Evolutionary conservation across 2,329 filamentous ascomycete species (phyloP), one percentile per base, ranked within the genome.

Genomic region (Scortechinia acanthostroma): DNA sequence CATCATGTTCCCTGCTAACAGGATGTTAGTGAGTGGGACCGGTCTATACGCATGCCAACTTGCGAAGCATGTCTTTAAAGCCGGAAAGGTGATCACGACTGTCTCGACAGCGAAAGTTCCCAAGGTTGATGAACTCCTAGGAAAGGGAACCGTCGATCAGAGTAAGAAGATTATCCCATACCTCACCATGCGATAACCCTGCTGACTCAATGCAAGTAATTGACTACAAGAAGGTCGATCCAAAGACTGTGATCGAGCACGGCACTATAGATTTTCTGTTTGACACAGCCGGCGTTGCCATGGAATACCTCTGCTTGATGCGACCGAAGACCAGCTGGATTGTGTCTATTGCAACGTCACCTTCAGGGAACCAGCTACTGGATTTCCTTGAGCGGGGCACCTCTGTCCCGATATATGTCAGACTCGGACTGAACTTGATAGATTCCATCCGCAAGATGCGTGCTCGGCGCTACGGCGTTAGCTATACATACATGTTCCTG

Each of bases 51-150:
- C 54, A 20, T 61, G 66, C 16, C 68, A 71, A 49, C 49, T 72
- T 3, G 67, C 68, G 15, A 71, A 70, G 48, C 60, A 66, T 23
- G 58, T 68, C 2, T 71, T 70, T 48, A 53, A 59, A 1, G 69
- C 65, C 2, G 59, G 58, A 16, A 68, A 65, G 43, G 65, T 71
- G 21, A 67, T 71, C 30, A 70, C 66, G 1, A 70, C 68, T 0
- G 58, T 71, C 1, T 70, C 66, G 1, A 67, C 66, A 1, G 48
- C 58, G 14, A 72, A 71, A 50, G 51, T 71, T 1, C 43, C 58
- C 1, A 60, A 54, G 45, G 52, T 69, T 1, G 46, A 53, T 3
- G 60, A 65, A 45, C 50, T 66, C 4, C 52, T 71, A 5, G 66
- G 66, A 2, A 53, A 64, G 21, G 59, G 55, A 0, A 56, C 60